A percentile compares a stretch with the other conserved stretches of the same genome.
Evolutionary conservation across 495 filamentous ascomycete genomes (phyloP).

Genomic region (Penicillium goetzii): DNA sequence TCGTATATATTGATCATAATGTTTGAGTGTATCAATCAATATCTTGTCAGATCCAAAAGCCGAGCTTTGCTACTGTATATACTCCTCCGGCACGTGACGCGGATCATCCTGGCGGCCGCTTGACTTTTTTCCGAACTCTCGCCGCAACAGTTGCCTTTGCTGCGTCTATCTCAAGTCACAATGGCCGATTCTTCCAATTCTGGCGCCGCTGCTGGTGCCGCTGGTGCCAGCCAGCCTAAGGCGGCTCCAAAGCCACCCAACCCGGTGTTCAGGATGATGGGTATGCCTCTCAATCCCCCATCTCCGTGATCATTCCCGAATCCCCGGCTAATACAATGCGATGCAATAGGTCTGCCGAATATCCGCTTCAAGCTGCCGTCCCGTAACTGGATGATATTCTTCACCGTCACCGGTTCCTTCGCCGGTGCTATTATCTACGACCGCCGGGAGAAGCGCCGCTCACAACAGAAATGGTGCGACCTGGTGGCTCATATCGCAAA

Average conservation of each 20-base stretch:
- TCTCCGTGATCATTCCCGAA: constrained; percentile 4
- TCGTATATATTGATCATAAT: neutral
- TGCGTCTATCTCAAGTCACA: constrained; percentile 5
- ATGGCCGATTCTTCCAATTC: constrained; percentile 47
- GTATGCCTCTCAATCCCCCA: constrained; percentile 35
- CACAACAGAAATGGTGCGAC: constrained; percentile 82
- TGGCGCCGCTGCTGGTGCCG: constrained; percentile 34
- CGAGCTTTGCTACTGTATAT: neutral
- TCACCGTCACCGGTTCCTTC: constrained; percentile 75
- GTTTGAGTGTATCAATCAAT: neutral
- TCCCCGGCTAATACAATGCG: constrained; percentile 16
- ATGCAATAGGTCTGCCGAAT: constrained; percentile 66
- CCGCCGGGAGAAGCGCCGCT: constrained; percentile 80
- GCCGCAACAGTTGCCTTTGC: neutral
- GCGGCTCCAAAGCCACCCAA: constrained; percentile 58
- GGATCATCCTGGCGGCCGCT: constrained; percentile 24
- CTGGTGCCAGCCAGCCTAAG: constrained; percentile 39
- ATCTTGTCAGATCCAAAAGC: neutral
- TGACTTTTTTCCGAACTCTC: constrained; percentile 28
- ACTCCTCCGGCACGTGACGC: constrained; percentile 22
- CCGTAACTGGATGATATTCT: constrained; percentile 96
- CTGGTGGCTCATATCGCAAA: constrained; percentile 84
- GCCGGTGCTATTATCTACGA: constrained; percentile 83
- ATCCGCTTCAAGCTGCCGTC: constrained; percentile 86
- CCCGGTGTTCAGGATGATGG: constrained; percentile 75